These are phyloP conservation scores for Hanseniaspora guilliermondii DNA, from an alignment of 805 yeast genomes.

Conservation along the genomic window DNA sequence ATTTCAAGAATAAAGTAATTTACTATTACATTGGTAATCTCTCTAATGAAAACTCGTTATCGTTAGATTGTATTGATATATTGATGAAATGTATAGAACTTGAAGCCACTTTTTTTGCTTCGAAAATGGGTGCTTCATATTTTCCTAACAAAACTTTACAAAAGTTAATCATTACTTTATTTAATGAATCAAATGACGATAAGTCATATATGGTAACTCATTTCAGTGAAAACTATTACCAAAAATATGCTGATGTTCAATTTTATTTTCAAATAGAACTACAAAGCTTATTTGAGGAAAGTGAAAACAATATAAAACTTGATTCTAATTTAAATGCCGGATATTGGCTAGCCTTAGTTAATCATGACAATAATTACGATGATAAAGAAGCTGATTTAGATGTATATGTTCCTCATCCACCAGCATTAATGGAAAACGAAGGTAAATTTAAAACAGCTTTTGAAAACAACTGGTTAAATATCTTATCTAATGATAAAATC, in stretches of 20 bases:
- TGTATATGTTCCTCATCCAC: constrained; percentile 35
- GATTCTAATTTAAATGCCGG: constrained; percentile 19
- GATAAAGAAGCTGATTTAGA: constrained; percentile 29
- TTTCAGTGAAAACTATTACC: constrained; percentile 44
- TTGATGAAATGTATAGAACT: constrained; percentile 42
- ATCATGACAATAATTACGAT: constrained; percentile 28
- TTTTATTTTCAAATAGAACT: constrained; percentile 54
- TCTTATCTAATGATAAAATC: constrained; percentile 40
- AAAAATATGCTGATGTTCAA: constrained; percentile 62
- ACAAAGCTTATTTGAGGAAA: constrained; percentile 19
- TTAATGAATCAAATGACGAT: constrained; percentile 32
- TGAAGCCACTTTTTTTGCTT: constrained; percentile 44
- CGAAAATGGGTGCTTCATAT: constrained; percentile 40
- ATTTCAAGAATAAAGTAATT: constrained; percentile 35
- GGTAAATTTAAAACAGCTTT: constrained; percentile 47
- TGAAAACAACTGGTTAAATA: constrained; percentile 54
- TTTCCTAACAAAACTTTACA: constrained; percentile 50
- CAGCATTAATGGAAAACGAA: constrained; percentile 32
- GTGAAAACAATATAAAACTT: constrained; percentile 19
- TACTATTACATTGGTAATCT: constrained; percentile 32
- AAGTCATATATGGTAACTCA: constrained; percentile 40
- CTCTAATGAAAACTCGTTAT: constrained; percentile 34
- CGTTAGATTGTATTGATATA: constrained; percentile 44
- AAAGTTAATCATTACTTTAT: constrained; percentile 30
- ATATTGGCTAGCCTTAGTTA: constrained; percentile 29